Evolutionary conservation across 139 green algal species (phyloP).

Genomic region (Zygnema circumcarinatum): DNA sequence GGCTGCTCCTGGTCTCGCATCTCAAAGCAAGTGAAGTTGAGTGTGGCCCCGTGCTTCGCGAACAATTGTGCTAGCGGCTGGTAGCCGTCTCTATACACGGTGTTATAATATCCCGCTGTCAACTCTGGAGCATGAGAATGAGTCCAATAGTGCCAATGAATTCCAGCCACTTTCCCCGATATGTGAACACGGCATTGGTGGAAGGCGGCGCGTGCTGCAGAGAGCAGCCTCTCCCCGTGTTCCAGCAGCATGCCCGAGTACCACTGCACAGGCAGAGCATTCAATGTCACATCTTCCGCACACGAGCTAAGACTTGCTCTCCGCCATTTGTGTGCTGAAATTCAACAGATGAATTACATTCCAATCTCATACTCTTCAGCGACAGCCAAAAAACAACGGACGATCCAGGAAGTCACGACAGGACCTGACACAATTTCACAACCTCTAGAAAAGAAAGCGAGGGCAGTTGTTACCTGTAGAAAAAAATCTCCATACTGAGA

Average conservation of each 20-base stretch:
- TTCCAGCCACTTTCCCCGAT: conserved; percentile 74
- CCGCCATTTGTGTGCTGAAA: conserved; percentile 78
- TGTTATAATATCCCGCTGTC: conserved; percentile 99
- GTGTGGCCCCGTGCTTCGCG: conserved; percentile 69
- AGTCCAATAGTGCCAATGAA: conserved; percentile 99
- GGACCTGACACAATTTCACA: too few relatives aligned
- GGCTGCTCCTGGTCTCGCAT: conserved; percentile 98
- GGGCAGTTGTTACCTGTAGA: conserved; percentile 44
- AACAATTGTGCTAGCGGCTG: conserved; percentile 67
- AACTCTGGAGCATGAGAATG: conserved; percentile 93
- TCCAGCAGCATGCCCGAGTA: conserved; percentile 84
- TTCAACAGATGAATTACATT: not conserved
- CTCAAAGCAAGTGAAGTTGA: conserved; percentile 98
- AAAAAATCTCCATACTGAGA: conserved; percentile 95
- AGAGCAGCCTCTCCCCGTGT: conserved; percentile 87
- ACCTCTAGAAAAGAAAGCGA: too few relatives aligned
- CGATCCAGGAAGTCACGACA: too few relatives aligned
- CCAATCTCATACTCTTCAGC: too few relatives aligned
- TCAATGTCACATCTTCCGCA: conserved; percentile 93
- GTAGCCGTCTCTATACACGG: conserved; percentile 85
- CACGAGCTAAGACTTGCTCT: too few relatives aligned
- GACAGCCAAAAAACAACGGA: too few relatives aligned
- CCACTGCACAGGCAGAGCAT: conserved; percentile 76
- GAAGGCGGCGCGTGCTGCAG: conserved; percentile 56
- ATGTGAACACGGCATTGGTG: conserved; percentile 32